Evolutionary conservation across 1,284 basidiomycete species (phyloP).

Genomic region (Volvariella volvacea): DNA sequence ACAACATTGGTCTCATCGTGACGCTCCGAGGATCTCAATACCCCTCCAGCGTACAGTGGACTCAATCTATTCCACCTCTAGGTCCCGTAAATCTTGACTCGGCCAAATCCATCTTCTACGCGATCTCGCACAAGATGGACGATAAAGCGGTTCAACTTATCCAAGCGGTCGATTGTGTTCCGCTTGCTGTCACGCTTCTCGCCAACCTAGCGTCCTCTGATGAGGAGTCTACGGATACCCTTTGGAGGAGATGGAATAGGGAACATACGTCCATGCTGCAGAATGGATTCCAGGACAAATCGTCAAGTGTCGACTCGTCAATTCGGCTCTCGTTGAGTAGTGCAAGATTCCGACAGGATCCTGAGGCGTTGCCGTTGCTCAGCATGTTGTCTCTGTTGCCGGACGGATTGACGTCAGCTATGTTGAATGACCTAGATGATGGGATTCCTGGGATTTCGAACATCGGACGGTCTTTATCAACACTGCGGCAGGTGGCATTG

Average conservation of each 20-base stretch:
- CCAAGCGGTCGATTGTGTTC: constrained; percentile 20
- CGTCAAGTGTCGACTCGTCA: too few species aligned
- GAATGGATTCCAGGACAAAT: too few species aligned
- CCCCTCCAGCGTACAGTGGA: constrained; percentile 19
- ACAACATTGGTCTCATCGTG: constrained; percentile 17
- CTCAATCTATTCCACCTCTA: constrained; percentile 17
- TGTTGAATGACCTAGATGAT: too few species aligned
- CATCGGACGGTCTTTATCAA: too few species aligned
- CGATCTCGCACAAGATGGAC: constrained; percentile 17
- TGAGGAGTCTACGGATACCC: constrained; percentile 16
- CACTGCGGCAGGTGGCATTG: too few species aligned
- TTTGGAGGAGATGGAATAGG: constrained; percentile 20
- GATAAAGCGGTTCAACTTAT: constrained; percentile 16
- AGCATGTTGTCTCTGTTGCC: too few species aligned
- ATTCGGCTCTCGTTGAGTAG: too few species aligned
- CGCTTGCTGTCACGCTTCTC: constrained; percentile 21
- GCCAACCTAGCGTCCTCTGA: constrained; percentile 19
- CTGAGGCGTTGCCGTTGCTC: too few species aligned
- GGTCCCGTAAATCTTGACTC: constrained; percentile 16
- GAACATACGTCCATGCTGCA: too few species aligned
- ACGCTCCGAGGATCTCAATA: constrained; percentile 25
- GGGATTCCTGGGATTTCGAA: too few species aligned
- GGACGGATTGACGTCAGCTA: too few species aligned
- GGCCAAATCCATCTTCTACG: constrained; percentile 17
- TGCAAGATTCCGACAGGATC: too few species aligned